Conservation (phyloP, 1,284 basidiomycete species). For the Austroboletus novae-zelandiae region DNA sequence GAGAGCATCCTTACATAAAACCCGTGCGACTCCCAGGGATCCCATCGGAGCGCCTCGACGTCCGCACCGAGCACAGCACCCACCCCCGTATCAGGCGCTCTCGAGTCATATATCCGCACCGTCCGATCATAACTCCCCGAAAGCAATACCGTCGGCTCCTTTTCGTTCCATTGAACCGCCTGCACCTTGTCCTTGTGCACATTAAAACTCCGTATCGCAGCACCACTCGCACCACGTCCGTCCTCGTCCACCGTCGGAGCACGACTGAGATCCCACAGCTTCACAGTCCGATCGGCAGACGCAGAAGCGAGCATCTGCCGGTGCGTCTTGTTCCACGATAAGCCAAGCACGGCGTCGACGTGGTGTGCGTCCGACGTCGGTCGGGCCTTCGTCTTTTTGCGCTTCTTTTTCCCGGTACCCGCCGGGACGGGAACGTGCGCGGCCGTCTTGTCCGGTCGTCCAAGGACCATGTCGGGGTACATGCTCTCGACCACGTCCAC, state of each 20-base stretch:
- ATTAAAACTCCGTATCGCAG: constrained; percentile 78
- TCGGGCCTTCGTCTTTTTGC: constrained; percentile 81
- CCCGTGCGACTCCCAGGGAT: constrained; percentile 85
- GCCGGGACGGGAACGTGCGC: constrained; percentile 74
- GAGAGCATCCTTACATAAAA: constrained; percentile 75
- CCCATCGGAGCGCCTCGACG: constrained; percentile 94
- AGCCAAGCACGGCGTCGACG: constrained; percentile 88
- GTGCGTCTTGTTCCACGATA: constrained; percentile 91
- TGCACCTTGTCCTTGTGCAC: constrained; percentile 98
- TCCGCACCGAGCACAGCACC: constrained; percentile 82
- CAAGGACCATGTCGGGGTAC: constrained; percentile 92
- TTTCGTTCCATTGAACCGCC: constrained; percentile 92
- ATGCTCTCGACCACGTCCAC: constrained; percentile 92
- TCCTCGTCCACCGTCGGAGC: constrained; percentile 52
- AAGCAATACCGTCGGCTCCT: constrained; percentile 84
- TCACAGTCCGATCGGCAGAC: constrained; percentile 93
- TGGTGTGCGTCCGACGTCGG: constrained; percentile 72
- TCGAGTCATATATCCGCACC: constrained; percentile 89
- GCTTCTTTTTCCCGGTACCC: constrained; percentile 93
- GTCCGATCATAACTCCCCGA: constrained; percentile 95
- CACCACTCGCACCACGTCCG: constrained; percentile 39
- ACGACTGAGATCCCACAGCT: constrained; percentile 93
- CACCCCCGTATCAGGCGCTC: constrained; percentile 78
- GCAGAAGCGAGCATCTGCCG: constrained; percentile 91
- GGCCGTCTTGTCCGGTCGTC: constrained; percentile 82